A percentile compares a stretch with the other conserved stretches of the same genome.
phyloP scores from a whole-genome alignment of 140 eudicot species.

The Bidens hawaiensis region DNA sequence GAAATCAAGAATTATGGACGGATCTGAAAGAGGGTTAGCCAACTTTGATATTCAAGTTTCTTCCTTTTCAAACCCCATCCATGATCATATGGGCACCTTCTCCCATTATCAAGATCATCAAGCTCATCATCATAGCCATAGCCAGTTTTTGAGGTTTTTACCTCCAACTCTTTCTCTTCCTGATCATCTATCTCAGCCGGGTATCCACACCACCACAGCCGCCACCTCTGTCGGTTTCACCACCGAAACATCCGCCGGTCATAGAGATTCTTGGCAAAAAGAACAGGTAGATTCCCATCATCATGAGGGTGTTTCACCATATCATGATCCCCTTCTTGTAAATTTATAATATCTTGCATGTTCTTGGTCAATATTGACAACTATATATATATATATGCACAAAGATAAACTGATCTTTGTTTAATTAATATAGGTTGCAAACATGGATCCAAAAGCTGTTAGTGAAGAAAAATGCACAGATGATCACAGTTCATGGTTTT shows the following conservation, averaged over 20 bases:
- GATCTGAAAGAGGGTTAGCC: slow-evolving; percentile 38
- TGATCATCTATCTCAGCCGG: slow-evolving; percentile 27
- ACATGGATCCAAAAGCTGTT: slow-evolving; percentile 44
- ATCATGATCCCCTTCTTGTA: background rate
- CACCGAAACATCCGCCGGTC: slow-evolving; percentile 19
- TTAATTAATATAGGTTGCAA: slow-evolving; percentile 39
- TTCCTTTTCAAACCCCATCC: slow-evolving; percentile 39
- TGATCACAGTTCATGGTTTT: slow-evolving; percentile 56
- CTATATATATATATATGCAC: background rate
- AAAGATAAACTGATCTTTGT: slow-evolving; percentile 1
- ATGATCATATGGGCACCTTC: slow-evolving; percentile 52
- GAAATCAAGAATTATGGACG: slow-evolving; percentile 40
- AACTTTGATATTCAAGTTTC: slow-evolving; percentile 53
- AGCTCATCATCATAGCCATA: slow-evolving; percentile 22
- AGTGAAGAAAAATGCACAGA: slow-evolving; percentile 53
- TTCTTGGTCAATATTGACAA: background rate
- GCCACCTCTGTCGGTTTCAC: slow-evolving; percentile 4
- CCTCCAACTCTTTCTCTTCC: slow-evolving; percentile 44
- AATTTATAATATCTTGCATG: background rate
- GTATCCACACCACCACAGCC: slow-evolving; percentile 29
- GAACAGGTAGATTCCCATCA: slow-evolving; percentile 31
- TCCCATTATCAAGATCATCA: slow-evolving; percentile 52
- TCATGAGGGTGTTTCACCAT: too few species aligned
- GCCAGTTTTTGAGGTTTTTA: slow-evolving; percentile 47
- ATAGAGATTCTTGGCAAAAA: slow-evolving; percentile 51